A percentile compares a stretch with the other conserved stretches of the same genome.
phyloP scores from a whole-genome alignment of 768 basidiomycete genomes.

The Sarcomyxa edulis region DNA sequence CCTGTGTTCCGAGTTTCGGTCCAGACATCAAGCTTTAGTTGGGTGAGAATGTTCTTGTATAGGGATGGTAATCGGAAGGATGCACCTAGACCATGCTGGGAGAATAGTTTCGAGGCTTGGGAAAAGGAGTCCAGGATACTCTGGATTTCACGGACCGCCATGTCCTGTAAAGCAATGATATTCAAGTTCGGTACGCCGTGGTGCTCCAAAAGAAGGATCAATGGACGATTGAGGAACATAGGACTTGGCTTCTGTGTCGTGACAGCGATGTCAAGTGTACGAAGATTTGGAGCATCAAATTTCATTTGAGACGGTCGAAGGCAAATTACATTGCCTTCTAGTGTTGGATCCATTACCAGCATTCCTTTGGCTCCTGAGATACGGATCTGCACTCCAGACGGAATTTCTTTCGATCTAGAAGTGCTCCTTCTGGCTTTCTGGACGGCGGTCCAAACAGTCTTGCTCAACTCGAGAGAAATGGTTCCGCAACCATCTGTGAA shows the following conservation, averaged over 20 bases:
- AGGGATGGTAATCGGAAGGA: conserved; percentile 41
- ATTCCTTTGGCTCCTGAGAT: conserved; percentile 45
- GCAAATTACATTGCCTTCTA: conserved; percentile 27
- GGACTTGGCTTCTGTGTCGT: conserved; percentile 36
- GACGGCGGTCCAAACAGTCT: conserved; percentile 30
- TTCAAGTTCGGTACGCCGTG: conserved; percentile 26
- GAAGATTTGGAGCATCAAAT: conserved; percentile 31
- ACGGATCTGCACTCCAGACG: conserved; percentile 40
- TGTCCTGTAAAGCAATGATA: conserved; percentile 31
- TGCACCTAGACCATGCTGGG: conserved; percentile 37
- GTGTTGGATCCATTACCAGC: conserved; percentile 33
- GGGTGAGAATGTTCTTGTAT: conserved; percentile 27
- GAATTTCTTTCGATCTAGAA: conserved; percentile 13
- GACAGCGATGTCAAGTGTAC: conserved; percentile 42
- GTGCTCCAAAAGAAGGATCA: conserved; percentile 44
- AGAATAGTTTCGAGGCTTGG: conserved; percentile 31
- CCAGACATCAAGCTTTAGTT: conserved; percentile 23
- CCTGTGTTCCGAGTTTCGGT: conserved; percentile 5
- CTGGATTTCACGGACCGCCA: conserved; percentile 30
- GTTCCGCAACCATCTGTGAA: conserved; percentile 54
- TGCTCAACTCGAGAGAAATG: conserved; percentile 31
- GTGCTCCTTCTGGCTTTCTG: conserved; percentile 16
- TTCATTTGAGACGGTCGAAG: conserved; percentile 44
- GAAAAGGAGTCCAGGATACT: conserved; percentile 29
- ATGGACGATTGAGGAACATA: conserved; percentile 40